Percentiles rank a stretch among this genome's conserved stretches.
Evolutionary conservation across 2,329 filamentous ascomycete genomes (phyloP).

Genomic region (Cladorrhinum sp.): DNA sequence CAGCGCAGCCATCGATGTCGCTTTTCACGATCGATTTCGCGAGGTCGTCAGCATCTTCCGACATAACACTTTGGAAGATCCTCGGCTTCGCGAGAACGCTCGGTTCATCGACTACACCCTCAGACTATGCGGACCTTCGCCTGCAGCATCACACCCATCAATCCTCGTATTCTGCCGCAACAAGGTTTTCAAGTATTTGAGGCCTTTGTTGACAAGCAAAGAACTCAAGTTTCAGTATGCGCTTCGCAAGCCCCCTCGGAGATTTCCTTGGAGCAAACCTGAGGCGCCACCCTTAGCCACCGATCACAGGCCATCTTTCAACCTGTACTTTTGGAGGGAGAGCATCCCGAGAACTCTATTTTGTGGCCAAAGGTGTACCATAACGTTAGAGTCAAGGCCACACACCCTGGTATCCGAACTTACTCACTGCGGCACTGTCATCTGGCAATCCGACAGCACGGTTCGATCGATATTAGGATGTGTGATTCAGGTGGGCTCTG

Average conservation of each 20-base stretch:
- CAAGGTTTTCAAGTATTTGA: neutral
- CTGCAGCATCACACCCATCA: neutral
- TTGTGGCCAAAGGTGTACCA: neutral
- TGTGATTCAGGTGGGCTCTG: neutral
- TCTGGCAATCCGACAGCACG: neutral
- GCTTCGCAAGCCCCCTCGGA: neutral
- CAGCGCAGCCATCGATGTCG: neutral
- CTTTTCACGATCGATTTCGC: neutral
- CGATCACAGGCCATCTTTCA: neutral
- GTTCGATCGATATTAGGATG: neutral
- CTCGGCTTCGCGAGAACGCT: neutral
- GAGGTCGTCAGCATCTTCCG: neutral
- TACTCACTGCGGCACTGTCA: neutral
- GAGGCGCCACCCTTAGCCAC: neutral
- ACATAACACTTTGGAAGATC: neutral
- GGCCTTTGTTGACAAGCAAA: neutral
- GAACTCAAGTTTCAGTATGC: neutral
- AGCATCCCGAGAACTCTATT: neutral
- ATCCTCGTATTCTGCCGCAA: neutral
- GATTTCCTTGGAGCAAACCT: neutral
- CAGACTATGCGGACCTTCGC: neutral
- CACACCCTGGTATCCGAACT: neutral
- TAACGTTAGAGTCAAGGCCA: neutral
- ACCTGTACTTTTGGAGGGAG: neutral
- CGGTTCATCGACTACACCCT: neutral